A percentile compares a stretch with the other conserved stretches of the same genome.
These are phyloP conservation scores for Lachancea waltii DNA, from an alignment of 805 yeast species.

Conservation along the genomic window DNA sequence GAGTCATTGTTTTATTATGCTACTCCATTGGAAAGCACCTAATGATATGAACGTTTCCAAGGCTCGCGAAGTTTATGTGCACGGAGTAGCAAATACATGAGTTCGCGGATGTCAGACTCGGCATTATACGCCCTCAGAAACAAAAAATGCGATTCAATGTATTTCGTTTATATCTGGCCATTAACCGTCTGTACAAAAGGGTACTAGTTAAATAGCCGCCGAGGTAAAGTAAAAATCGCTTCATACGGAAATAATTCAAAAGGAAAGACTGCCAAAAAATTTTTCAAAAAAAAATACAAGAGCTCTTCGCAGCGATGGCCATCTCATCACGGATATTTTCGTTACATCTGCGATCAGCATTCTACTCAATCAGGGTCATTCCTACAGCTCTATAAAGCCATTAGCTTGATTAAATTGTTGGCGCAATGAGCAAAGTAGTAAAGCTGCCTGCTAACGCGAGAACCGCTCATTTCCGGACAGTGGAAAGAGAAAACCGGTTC, in stretches of 20 bases:
- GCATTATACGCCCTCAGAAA: too few species aligned
- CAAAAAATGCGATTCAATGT: too few species aligned
- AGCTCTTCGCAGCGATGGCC: not conserved
- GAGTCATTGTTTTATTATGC: too few species aligned
- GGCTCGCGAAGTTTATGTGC: too few species aligned
- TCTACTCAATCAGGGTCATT: not conserved
- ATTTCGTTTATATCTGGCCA: too few species aligned
- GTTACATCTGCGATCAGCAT: not conserved
- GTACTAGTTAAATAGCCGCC: conserved; percentile 6
- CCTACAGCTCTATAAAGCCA: not conserved
- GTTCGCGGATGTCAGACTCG: too few species aligned
- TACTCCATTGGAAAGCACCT: too few species aligned
- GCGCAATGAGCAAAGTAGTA: conserved; percentile 28
- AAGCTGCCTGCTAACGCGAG: conserved; percentile 28
- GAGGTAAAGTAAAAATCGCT: not conserved
- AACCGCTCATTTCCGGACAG: conserved; percentile 51
- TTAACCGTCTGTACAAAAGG: too few species aligned
- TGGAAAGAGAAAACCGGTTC: conserved; percentile 82
- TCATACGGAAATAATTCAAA: not conserved
- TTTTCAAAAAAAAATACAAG: conserved; percentile 4
- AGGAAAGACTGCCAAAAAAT: conserved; percentile 3
- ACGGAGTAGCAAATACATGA: too few species aligned
- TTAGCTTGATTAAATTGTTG: not conserved
- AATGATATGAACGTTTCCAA: too few species aligned
- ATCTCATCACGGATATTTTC: not conserved